These are phyloP conservation scores for Rhodotorula sp. DNA, from an alignment of 1,284 basidiomycete genomes.

Conservation along the genomic window DNA sequence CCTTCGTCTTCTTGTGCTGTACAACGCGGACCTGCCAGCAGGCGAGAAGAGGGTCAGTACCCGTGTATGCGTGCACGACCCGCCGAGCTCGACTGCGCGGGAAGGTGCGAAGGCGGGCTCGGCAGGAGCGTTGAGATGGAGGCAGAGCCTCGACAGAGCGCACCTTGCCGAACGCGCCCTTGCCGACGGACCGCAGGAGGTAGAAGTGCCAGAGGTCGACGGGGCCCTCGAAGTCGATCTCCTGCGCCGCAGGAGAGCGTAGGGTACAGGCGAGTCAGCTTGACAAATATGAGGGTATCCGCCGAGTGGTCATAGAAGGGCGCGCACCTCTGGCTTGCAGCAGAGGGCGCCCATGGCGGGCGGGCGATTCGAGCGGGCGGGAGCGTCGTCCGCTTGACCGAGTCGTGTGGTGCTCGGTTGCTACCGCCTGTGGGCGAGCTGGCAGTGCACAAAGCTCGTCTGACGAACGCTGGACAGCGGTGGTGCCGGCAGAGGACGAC, in stretches of 20 bases:
- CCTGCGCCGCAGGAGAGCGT: constrained; percentile 57
- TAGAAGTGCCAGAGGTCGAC: constrained; percentile 97
- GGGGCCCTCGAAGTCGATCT: constrained; percentile 96
- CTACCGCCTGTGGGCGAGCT: not conserved
- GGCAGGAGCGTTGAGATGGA: not conserved
- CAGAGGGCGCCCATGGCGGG: constrained; percentile 57
- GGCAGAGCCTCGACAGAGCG: constrained; percentile 34
- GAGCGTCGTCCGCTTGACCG: not conserved
- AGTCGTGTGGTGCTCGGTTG: not conserved
- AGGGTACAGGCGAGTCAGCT: not conserved
- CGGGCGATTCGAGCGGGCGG: not conserved
- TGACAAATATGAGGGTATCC: not conserved
- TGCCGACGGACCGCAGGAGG: constrained; percentile 82
- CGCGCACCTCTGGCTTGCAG: constrained; percentile 58
- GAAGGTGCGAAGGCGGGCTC: not conserved
- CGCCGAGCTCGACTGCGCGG: not conserved
- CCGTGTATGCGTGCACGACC: constrained; percentile 7
- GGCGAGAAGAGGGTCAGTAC: not conserved
- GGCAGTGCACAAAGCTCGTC: too few relatives aligned
- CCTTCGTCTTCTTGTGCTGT: constrained; percentile 94
- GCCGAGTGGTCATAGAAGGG: not conserved
- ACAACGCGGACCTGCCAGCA: constrained; percentile 85
- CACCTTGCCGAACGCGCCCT: constrained; percentile 98
- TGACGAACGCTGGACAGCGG: too few relatives aligned
- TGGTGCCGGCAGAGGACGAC: too few relatives aligned